Evolutionary conservation across 805 yeast genomes (phyloP), one percentile per base, ranked within the genome.

Genomic region (Yarrowia yakushimensis): DNA sequence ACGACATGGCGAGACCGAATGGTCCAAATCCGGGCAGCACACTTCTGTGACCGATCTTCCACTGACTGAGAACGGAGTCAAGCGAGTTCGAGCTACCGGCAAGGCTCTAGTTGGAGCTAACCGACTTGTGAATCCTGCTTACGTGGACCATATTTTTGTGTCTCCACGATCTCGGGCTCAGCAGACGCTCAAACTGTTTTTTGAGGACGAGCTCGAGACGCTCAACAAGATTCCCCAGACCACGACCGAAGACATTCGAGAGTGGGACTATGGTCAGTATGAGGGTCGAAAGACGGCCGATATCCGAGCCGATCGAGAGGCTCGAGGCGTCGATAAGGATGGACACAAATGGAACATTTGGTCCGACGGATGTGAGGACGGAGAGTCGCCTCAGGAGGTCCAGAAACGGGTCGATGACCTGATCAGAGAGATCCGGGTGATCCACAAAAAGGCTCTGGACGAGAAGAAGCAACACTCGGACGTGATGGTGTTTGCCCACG

Each of bases 241-340:
- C 69, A 80, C 45, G 74, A 77, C 63, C 66, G 84, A 88, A 54
- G 91, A 90, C 69, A 74, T 91, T 55, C 82, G 94, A 68, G 98
- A 93, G 75, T 93, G 97, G 97, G 96, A 90, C 67, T 93, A 93
- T 70, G 98, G 98, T 67, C 94, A 89, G 70, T 93, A 93, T 73
- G 98, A 93, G 78, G 98, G 98, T 5, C 73, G 85, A 67, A 71
- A 80, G 63, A 87, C 96, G 1, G 72, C 76, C 7, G 83, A 92
- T 69, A 90, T 92, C 72, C 76, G 80, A 45, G 82, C 78, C 13
- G 73, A 83, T 67, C 82, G 96, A 71, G 75, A 76, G 27, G 68
- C 75, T 28, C 79, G 85, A 62, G 96, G 94, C 0, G 74, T 88
- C 39, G 80, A 77, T 41, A 69, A 67, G 34, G 67, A 66, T 15